These are phyloP conservation scores for Blastobotrys ciferrii DNA, from an alignment of 1,139 yeast species.

Conservation along the genomic window DNA sequence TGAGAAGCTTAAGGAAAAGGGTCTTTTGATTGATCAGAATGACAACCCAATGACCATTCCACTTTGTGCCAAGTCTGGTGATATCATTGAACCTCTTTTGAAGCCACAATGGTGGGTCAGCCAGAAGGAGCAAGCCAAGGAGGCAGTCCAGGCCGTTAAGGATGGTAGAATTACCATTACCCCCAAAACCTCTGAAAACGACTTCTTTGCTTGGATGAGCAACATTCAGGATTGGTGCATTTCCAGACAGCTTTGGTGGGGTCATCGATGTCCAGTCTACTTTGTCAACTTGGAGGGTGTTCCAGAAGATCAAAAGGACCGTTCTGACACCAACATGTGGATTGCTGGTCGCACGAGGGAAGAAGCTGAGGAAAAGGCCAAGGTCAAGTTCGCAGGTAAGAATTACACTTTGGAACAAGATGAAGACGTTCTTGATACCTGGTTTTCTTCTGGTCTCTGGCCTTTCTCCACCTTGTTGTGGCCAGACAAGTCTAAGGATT, in stretches of 20 bases:
- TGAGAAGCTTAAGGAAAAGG: constrained; percentile 72
- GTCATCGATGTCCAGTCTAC: constrained; percentile 97
- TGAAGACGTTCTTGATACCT: constrained; percentile 96
- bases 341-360: constrained; percentile 79
- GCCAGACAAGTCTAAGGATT: constrained; percentile 76
- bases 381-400: constrained; percentile 63
- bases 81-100: constrained; percentile 89
- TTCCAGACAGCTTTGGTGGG: constrained; percentile 99
- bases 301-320: constrained; percentile 39
- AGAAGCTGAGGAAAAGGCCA: constrained; percentile 85
- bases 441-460: constrained; percentile 99
- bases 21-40: constrained; percentile 75
- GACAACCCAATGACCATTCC: constrained; percentile 97
- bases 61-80: constrained; percentile 92
- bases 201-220: constrained; percentile 93
- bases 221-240: constrained; percentile 99
- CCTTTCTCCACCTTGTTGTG: constrained; percentile 96
- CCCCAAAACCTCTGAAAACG: constrained; percentile 89
- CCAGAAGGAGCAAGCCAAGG: constrained; percentile 85
- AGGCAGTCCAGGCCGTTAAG: constrained; percentile 82
- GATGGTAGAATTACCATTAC: constrained; percentile 76
- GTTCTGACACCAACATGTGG: constrained; percentile 79
- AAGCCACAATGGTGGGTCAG: constrained; percentile 99
- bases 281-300: constrained; percentile 78
- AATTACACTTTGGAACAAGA: constrained; percentile 84